A percentile compares a stretch with the other conserved stretches of the same genome.
These are phyloP conservation scores for Tricholoma furcatifolium DNA, from an alignment of 768 basidiomycete genomes.

Conservation along the genomic window DNA sequence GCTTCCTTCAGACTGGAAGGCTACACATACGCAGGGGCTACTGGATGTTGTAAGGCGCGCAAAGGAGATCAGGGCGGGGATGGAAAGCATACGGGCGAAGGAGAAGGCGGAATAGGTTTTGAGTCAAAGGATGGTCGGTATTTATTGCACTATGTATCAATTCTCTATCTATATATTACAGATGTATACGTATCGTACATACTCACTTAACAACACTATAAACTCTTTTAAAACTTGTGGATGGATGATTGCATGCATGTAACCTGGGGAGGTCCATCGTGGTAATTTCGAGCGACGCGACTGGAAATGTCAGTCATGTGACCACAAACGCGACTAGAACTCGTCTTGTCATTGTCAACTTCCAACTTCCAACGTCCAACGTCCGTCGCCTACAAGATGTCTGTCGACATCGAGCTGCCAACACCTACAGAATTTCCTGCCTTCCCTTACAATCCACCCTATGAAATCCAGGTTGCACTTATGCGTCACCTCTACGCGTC, in stretches of 20 bases:
- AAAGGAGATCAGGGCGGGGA: slow-evolving; percentile 26
- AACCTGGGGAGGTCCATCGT: no score
- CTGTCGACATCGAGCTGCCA: slow-evolving; percentile 40
- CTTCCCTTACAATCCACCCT: slow-evolving; percentile 85
- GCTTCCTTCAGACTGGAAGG: slow-evolving; percentile 46
- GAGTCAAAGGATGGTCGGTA: no score
- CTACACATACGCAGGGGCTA: slow-evolving; percentile 35
- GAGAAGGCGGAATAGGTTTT: no score
- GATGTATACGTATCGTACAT: no score
- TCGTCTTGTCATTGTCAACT: no score
- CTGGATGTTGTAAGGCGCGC: slow-evolving; percentile 33
- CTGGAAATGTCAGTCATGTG: neutral
- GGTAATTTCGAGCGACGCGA: no score
- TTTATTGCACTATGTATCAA: no score
- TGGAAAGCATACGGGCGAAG: slow-evolving; percentile 13
- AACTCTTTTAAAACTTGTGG: no score
- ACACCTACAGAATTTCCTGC: slow-evolving; percentile 70
- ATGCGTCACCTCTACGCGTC: slow-evolving; percentile 86
- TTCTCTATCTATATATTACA: no score
- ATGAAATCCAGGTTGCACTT: slow-evolving; percentile 79
- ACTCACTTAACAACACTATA: no score
- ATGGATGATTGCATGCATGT: no score
- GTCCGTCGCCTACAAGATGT: neutral
- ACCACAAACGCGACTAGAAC: no score
- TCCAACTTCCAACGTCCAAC: neutral